phyloP scores from a whole-genome alignment of 192 early-diverging fungal genomes.

The Rhizophagus prolifer region DNA sequence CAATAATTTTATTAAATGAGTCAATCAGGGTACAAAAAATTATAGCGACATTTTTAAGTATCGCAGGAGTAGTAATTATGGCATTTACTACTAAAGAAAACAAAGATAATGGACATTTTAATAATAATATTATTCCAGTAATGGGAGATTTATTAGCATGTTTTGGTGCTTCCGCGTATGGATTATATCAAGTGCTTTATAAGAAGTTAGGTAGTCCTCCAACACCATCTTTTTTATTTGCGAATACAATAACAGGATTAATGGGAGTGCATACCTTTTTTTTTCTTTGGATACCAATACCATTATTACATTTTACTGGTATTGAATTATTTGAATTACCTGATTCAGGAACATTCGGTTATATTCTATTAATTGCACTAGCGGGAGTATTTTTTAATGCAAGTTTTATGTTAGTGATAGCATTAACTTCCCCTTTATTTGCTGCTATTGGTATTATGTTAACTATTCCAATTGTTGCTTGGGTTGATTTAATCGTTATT shows the following conservation, averaged over 20 bases:
- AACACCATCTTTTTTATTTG: slow-evolving; percentile 64
- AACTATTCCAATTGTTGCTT: slow-evolving; percentile 71
- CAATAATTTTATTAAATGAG: slow-evolving; percentile 68
- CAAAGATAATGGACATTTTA: slow-evolving; percentile 10
- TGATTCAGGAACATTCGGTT: slow-evolving; percentile 44
- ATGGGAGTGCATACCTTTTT: slow-evolving; percentile 69
- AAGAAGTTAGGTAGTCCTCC: slow-evolving; percentile 72
- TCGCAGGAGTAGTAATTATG: slow-evolving; percentile 71
- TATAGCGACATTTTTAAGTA: slow-evolving; percentile 60
- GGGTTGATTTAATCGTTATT: slow-evolving; percentile 17
- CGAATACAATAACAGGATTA: slow-evolving; percentile 67
- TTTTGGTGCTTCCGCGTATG: slow-evolving; percentile 64
- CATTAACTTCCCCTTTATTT: slow-evolving; percentile 68
- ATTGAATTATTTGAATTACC: slow-evolving; percentile 73
- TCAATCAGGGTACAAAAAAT: slow-evolving; percentile 59
- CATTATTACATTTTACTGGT: slow-evolving; percentile 59
- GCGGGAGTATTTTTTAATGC: slow-evolving; percentile 77
- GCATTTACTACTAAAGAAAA: slow-evolving; percentile 39
- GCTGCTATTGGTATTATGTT: slow-evolving; percentile 81
- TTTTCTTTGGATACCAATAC: slow-evolving; percentile 72
- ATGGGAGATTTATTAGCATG: slow-evolving; percentile 63
- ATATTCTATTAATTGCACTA: slow-evolving; percentile 63
- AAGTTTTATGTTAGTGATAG: slow-evolving; percentile 75
- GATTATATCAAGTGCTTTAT: slow-evolving; percentile 82
- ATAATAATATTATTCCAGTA: background rate